Conservation (phyloP, 2,329 filamentous ascomycete species). For the Claviceps fusiformis region DNA sequence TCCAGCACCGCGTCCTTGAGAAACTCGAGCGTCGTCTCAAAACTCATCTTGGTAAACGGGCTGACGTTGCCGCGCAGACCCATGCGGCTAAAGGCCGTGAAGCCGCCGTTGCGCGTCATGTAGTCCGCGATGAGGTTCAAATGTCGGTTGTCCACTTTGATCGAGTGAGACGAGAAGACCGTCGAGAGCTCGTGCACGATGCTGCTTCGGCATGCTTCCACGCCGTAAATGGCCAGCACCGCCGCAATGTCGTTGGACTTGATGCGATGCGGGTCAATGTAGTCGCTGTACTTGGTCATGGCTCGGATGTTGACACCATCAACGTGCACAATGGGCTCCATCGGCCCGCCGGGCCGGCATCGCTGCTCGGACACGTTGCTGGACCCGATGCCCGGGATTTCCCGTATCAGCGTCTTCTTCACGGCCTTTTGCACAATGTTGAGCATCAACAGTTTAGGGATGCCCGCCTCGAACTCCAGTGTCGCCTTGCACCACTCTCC, state of each 20-base stretch:
- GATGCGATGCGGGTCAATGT: conserved; percentile 74
- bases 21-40: conserved; percentile 92
- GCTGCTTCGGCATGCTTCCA: conserved; percentile 77
- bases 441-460: conserved; percentile 86
- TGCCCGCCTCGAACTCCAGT: conserved; percentile 65
- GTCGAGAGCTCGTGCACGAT: conserved; percentile 76
- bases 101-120: conserved; percentile 90
- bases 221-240: conserved; percentile 75
- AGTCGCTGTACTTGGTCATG: conserved; percentile 77
- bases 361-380: conserved; percentile 53
- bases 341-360: conserved; percentile 20
- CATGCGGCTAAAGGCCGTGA: conserved; percentile 84
- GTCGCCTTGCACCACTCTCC: conserved; percentile 70
- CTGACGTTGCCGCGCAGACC: conserved; percentile 74
- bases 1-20: conserved; percentile 84
- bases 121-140: conserved; percentile 91
- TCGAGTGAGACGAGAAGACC: conserved; percentile 85
- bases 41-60: conserved; percentile 98
- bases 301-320: conserved; percentile 78
- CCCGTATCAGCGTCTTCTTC: conserved; percentile 69
- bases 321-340: conserved; percentile 51
- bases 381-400: conserved; percentile 61
- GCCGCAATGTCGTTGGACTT: conserved; percentile 87
- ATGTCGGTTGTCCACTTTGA: conserved; percentile 82
- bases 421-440: conserved; percentile 75